Percentiles rank a stretch among this genome's conserved stretches.
Conservation (phyloP, 2,329 filamentous ascomycete species). For the Alternaria viburni region DNA sequence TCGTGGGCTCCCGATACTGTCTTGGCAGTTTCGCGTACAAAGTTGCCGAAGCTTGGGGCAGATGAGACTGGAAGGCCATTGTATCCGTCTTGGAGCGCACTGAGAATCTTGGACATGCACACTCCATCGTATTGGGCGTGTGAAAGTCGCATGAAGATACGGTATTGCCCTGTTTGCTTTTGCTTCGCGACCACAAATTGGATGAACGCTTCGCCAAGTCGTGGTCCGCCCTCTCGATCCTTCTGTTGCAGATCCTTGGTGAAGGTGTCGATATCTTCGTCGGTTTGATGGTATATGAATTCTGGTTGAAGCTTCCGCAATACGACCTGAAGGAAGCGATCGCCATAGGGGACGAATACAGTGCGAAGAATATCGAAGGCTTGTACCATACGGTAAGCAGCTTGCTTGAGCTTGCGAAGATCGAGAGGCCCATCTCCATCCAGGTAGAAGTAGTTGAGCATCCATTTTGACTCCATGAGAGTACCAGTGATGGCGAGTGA, state of each 20-base stretch:
- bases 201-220: slow-evolving; percentile 40
- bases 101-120: slow-evolving; percentile 39
- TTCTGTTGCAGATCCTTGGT: slow-evolving; percentile 35
- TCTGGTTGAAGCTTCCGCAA: slow-evolving; percentile 40
- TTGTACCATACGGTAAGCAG: slow-evolving; percentile 39
- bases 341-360: slow-evolving; percentile 43
- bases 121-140: slow-evolving; percentile 46
- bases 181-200: slow-evolving; percentile 42
- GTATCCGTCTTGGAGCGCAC: slow-evolving; percentile 38
- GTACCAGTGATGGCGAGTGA: slow-evolving; percentile 43
- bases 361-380: slow-evolving; percentile 45
- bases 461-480: slow-evolving; percentile 43
- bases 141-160: slow-evolving; percentile 43
- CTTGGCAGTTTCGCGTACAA: slow-evolving; percentile 38
- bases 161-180: slow-evolving; percentile 35
- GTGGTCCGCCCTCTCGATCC: slow-evolving; percentile 38
- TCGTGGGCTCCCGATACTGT: slow-evolving; percentile 37
- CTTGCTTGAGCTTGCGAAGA: slow-evolving; percentile 40
- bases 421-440: slow-evolving; percentile 40
- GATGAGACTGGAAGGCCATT: slow-evolving; percentile 41
- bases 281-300: slow-evolving; percentile 40
- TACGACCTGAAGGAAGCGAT: slow-evolving; percentile 44
- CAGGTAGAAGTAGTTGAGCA: slow-evolving; percentile 46
- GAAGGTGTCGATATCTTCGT: slow-evolving; percentile 38
- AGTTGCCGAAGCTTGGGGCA: slow-evolving; percentile 40